Conservation (phyloP, 805 yeast genomes). For the Nakazawaea sp. region DNA sequence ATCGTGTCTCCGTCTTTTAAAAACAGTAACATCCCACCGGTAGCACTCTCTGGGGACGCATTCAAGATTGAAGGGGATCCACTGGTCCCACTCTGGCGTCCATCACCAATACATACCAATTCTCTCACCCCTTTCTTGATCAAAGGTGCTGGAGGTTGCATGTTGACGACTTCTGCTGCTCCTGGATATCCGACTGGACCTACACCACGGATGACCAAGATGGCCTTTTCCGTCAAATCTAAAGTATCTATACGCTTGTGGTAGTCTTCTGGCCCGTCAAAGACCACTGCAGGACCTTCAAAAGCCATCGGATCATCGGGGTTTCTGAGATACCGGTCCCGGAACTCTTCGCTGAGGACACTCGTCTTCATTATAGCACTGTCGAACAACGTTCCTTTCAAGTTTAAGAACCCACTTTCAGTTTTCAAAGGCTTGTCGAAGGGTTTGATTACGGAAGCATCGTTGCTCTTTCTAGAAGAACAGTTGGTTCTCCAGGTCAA, state of each 20-base stretch:
- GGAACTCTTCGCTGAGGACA: slow-evolving; percentile 17
- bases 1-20: slow-evolving; percentile 17
- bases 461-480: slow-evolving; percentile 9
- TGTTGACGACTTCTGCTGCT: slow-evolving; percentile 21
- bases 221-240: slow-evolving; percentile 14
- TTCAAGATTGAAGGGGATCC: slow-evolving; percentile 20
- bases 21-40: slow-evolving; percentile 16
- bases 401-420: slow-evolving; percentile 18
- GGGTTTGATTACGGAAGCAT: slow-evolving; percentile 15
- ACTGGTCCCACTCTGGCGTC: slow-evolving; percentile 20
- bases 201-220: slow-evolving; percentile 19
- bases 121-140: slow-evolving; percentile 14
- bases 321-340: slow-evolving; percentile 14
- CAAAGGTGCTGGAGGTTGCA: slow-evolving; percentile 18
- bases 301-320: slow-evolving; percentile 20
- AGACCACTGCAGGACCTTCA: slow-evolving; percentile 19
- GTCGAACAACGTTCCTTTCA: slow-evolving; percentile 19
- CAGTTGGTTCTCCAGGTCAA: slow-evolving; percentile 15
- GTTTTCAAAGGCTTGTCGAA: slow-evolving; percentile 14
- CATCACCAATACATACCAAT: slow-evolving; percentile 20
- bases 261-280: slow-evolving; percentile 22
- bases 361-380: slow-evolving; percentile 22
- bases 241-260: slow-evolving; percentile 15
- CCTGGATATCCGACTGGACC: slow-evolving; percentile 22
- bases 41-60: slow-evolving; percentile 19